Evolutionary conservation across 2,329 filamentous ascomycete species (phyloP).

Genomic region (Capronia americana): DNA sequence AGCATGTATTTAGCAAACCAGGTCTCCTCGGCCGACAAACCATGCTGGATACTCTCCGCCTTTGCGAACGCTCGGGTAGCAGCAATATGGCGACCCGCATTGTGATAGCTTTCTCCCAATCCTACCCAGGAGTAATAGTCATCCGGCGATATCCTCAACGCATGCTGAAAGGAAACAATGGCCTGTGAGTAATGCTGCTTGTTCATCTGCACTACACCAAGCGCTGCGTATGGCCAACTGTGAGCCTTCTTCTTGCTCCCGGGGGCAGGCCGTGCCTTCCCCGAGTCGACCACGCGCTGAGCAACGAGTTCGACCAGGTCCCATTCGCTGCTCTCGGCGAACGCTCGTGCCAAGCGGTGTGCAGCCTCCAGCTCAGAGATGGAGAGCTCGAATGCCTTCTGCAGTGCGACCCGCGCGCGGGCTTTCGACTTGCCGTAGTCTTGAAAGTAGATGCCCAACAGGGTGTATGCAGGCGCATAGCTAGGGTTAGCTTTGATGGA

Average conservation of each 20-base stretch:
- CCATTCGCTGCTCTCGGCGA: constrained; percentile 92
- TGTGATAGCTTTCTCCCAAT: constrained; percentile 95
- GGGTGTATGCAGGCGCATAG: constrained; percentile 89
- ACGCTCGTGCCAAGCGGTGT: constrained; percentile 81
- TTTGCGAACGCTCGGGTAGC: constrained; percentile 89
- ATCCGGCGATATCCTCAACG: constrained; percentile 78
- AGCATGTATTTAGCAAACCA: constrained; percentile 99
- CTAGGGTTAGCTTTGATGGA: constrained; percentile 86
- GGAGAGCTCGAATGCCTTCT: constrained; percentile 94
- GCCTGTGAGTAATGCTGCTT: constrained; percentile 88
- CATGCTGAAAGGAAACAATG: constrained; percentile 89
- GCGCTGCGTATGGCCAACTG: constrained; percentile 93
- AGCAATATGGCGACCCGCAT: constrained; percentile 90
- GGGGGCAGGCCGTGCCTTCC: constrained; percentile 85
- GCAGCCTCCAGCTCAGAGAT: constrained; percentile 84
- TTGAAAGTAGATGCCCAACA: constrained; percentile 85
- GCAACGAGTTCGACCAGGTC: constrained; percentile 93
- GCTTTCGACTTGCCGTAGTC: constrained; percentile 89
- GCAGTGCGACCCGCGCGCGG: constrained; percentile 88
- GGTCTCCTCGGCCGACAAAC: constrained; percentile 67
- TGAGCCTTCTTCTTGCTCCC: constrained; percentile 92
- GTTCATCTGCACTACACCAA: constrained; percentile 93
- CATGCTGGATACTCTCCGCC: constrained; percentile 75
- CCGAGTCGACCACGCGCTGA: constrained; percentile 90
- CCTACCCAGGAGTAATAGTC: constrained; percentile 98